Conservation (phyloP, 495 filamentous ascomycete species). For the Penicillium daleae region DNA sequence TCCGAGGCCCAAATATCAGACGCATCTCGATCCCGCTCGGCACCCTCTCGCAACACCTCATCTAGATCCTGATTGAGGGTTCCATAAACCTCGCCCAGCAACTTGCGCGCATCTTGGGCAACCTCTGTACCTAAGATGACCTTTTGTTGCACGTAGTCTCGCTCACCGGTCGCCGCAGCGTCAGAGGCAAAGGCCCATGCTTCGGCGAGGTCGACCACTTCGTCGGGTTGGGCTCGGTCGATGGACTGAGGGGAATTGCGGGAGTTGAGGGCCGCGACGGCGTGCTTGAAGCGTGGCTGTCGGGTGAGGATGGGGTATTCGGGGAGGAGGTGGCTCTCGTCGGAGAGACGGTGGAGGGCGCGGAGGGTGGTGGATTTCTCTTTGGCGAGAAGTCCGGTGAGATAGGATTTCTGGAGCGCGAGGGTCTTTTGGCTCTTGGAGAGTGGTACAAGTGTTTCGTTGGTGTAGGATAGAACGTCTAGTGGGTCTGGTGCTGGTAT, state of each 20-base stretch:
- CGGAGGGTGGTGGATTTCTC: slow-evolving; percentile 62
- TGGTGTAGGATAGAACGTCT: slow-evolving; percentile 57
- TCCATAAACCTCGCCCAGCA: slow-evolving; percentile 38
- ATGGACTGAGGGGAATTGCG: slow-evolving; percentile 23
- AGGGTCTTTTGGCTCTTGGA: slow-evolving; percentile 63
- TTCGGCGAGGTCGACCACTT: slow-evolving; percentile 42
- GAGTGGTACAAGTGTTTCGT: slow-evolving; percentile 58
- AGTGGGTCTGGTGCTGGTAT: slow-evolving; percentile 26
- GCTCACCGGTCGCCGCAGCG: slow-evolving; percentile 39
- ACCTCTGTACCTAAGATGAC: slow-evolving; percentile 38
- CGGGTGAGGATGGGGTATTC: slow-evolving; percentile 58
- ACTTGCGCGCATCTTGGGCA: slow-evolving; percentile 35
- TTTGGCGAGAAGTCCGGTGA: slow-evolving; percentile 59
- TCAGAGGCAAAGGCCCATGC: slow-evolving; percentile 56
- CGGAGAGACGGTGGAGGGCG: slow-evolving; percentile 60
- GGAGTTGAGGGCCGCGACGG: slow-evolving; percentile 36
- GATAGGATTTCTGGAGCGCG: slow-evolving; percentile 66
- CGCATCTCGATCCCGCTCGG: slow-evolving; percentile 19
- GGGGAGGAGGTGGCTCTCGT: slow-evolving; percentile 72
- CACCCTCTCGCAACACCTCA: slow-evolving; percentile 26
- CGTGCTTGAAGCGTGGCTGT: slow-evolving; percentile 49
- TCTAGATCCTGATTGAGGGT: slow-evolving; percentile 44
- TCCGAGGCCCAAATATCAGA: slow-evolving; percentile 45
- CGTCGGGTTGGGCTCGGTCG: slow-evolving; percentile 32
- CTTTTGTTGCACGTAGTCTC: slow-evolving; percentile 45